Evolutionary conservation across 208 protist species (phyloP).

Genomic region (Wallacemonas collosoma): DNA sequence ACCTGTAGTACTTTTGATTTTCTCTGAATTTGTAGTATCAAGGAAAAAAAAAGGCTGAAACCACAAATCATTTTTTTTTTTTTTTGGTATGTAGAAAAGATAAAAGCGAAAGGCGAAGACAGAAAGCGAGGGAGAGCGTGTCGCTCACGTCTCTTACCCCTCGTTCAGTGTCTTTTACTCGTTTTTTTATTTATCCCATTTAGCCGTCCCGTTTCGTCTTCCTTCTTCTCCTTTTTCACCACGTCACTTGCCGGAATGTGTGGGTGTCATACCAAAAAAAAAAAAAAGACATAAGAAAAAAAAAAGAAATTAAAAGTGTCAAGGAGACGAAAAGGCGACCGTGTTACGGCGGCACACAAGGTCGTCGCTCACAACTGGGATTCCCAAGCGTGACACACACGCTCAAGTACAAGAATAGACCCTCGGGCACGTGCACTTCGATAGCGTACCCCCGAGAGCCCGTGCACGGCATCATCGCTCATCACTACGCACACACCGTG

Average conservation of each 20-base stretch:
- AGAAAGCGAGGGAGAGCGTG: neutral
- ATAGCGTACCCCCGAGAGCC: no score
- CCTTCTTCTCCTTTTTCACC: neutral
- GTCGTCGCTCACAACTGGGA: no score
- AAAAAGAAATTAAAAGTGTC: neutral
- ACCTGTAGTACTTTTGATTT: slow-evolving; percentile 23
- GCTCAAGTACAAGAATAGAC: no score
- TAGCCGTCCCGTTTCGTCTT: slow-evolving; percentile 1
- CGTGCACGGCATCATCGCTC: no score
- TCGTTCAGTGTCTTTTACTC: neutral
- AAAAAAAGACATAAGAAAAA: slow-evolving; percentile 6
- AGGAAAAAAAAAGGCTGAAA: neutral
- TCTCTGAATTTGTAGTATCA: slow-evolving; percentile 18
- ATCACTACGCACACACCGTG: no score
- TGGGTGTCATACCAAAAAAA: slow-evolving; percentile 4
- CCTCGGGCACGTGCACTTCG: no score
- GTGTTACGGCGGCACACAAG: no score
- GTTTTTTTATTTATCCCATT: neutral
- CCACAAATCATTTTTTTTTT: slow-evolving; percentile 3
- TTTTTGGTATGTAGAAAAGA: neutral
- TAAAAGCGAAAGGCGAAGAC: neutral
- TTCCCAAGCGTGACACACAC: no score
- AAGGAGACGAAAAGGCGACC: no score
- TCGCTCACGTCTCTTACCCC: neutral
- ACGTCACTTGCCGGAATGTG: neutral